Base-by-base conservation (phyloP, 2,329 filamentous ascomycete genomes). In the Canariomyces notabilis region DNA sequence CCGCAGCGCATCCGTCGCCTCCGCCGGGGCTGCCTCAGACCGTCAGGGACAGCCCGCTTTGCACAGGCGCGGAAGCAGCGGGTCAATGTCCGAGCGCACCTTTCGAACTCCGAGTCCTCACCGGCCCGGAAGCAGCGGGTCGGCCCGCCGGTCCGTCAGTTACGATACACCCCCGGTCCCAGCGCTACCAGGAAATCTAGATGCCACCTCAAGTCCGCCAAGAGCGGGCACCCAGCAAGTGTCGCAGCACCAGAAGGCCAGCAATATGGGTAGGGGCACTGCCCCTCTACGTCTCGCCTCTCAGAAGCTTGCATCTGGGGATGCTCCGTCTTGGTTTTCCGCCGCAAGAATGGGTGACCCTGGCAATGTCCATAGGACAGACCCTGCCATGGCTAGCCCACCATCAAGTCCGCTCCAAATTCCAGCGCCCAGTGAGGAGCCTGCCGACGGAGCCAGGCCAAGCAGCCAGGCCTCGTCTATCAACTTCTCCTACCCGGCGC, bases 11-110 rank as follows among this genome's bases (percentile, higher is more conserved):
- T 95, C 89, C 1, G 68, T 78, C 34, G 87, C 87, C 2, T 91
- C 88, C 4, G 71, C 79, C 38, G 74, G 57, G 62, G 63, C 51
- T 11, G 46, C 48, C 12, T 46, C 51, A 2, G 50, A 52, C 14
- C 46, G n/a, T 12, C 46, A 46, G 4, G 46, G 47, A 19, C 44
- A 44, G 18, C 42, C 50, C 4, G 69, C 71, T 42, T 69, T 90
- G 50, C 75, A 83, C 51, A 75, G 87, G 59, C 74, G 77, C 31
- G 77, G 74, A 45, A 94, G 90, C 67, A 78, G 78, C 21, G 77
- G 82, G 18, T 95, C 89, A 40, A 95, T 97, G 90, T 84, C 80
- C 22, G 87, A 91, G 63, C 80, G 91, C 48, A 90, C 89, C 1
- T 95, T 96, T 65, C 82, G 90, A 56, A 85, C 85, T 11, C 81